Base-by-base conservation (phyloP, 2,329 filamentous ascomycete genomes). In the Alternaria solani region DNA sequence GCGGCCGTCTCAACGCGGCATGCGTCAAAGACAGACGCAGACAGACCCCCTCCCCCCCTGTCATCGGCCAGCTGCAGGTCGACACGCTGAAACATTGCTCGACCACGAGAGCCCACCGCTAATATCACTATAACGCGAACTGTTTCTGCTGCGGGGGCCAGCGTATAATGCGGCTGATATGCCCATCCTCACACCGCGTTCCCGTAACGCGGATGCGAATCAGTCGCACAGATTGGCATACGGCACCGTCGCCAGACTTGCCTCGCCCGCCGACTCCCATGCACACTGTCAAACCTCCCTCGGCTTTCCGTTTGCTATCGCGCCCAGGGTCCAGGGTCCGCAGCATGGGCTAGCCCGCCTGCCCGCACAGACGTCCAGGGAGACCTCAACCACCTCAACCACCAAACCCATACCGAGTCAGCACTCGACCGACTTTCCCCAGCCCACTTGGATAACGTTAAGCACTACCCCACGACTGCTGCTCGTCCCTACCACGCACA, bases 11-110 rank as follows among this genome's bases (percentile, higher is more conserved):
- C 41, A 41, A 38, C 34, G 43, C 23, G 44, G 51, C 56, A 52
- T 53, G 51, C 42, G 39, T 41, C 20, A 23, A 23, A 23, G 20
- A 23, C 20, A 23, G 20, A 23, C 20, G 2, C 20, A 23, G 20
- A 23, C 20, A 23, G 20, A 23, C 20, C 20, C 20, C 18, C 25
- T 11, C 7, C 20, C 23, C 61, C 61, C 57, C 55, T 52, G 60
- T 42, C 34, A 25, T 54, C 61, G 61, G 51, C 54, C 28, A 51
- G 46, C 32, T 42, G 48, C 57, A 53, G 43, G 55, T 38, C 42
- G 41, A 43, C 18, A 46, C 32, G 59, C 56, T 66, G 64, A 66
- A 66, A 66, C 64, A 51, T 56, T 25, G 56, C 61, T 54, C 51
- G 54, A 61, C 60, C 51, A 43, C 26, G 51, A 53, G 46, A 61